Conservation (phyloP, 2,329 filamentous ascomycete species). For the Hypoxylon sp. region DNA sequence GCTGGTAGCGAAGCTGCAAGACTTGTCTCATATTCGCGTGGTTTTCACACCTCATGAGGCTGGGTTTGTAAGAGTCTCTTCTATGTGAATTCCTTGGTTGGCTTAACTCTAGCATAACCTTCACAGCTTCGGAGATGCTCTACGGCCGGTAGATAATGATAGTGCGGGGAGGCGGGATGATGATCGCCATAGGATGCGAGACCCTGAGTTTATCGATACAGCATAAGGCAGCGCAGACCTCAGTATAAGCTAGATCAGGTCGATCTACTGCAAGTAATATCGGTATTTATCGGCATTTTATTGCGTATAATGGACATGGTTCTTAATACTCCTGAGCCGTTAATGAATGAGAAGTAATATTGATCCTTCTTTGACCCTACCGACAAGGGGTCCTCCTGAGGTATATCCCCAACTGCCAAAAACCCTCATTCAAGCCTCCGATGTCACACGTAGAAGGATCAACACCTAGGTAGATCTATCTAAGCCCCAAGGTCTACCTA, state of each 20-base stretch:
- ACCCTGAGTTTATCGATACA: constrained; percentile 12
- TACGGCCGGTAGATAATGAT: constrained; percentile 2
- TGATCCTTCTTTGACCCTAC: constrained; percentile 27
- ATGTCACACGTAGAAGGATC: constrained; percentile 35
- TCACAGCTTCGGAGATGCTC: background rate
- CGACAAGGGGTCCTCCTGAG: constrained; percentile 23
- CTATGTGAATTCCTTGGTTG: constrained; percentile 7
- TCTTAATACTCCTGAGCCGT: constrained; percentile 5
- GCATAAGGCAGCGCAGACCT: constrained; percentile 2
- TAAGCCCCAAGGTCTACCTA: constrained; percentile 7
- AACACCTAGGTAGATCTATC: constrained; percentile 20
- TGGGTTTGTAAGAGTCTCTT: constrained; percentile 18
- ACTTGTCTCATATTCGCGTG: constrained; percentile 38
- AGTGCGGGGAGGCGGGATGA: constrained; percentile 25
- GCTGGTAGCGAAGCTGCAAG: constrained; percentile 33
- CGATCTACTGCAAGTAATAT: constrained; percentile 31
- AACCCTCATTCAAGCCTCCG: constrained; percentile 29
- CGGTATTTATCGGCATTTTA: constrained; percentile 38
- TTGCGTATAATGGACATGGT: constrained; percentile 6
- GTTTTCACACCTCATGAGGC: constrained; percentile 28
- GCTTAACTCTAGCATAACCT: background rate
- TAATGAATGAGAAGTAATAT: constrained; percentile 11
- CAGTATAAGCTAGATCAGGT: constrained; percentile 15
- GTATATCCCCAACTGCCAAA: constrained; percentile 28
- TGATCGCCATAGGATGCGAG: constrained; percentile 26